Percentiles rank a stretch among this genome's conserved stretches.
These are phyloP conservation scores for Chlorella variabilis DNA, from an alignment of 163 green algal genomes.

Conservation along the genomic window DNA sequence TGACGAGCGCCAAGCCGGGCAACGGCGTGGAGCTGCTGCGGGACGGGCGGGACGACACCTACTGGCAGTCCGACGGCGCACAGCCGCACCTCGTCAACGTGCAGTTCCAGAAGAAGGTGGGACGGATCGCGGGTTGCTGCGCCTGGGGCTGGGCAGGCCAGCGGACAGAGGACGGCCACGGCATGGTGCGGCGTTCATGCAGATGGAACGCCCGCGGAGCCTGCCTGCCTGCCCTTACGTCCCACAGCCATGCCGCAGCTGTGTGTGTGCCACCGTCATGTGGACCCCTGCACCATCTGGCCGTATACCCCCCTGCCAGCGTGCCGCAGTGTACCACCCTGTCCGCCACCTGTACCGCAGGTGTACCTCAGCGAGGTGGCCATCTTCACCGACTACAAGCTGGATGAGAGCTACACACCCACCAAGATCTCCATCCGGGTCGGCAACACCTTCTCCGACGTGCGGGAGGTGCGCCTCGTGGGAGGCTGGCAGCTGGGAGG, in stretches of 20 bases:
- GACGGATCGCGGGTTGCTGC: no score
- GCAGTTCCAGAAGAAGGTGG: constrained; percentile 91
- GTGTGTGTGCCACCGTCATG: no score
- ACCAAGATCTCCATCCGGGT: constrained; percentile 84
- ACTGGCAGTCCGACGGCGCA: constrained; percentile 96
- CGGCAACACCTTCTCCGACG: constrained; percentile 85
- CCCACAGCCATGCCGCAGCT: no score
- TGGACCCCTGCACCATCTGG: no score
- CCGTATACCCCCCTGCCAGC: no score
- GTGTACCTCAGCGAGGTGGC: constrained; percentile 62
- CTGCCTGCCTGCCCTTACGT: no score
- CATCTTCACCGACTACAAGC: constrained; percentile 91
- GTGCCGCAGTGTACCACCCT: no score
- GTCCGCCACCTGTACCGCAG: no score
- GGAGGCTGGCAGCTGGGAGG: not conserved
- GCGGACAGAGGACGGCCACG: no score
- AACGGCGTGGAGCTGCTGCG: constrained; percentile 94
- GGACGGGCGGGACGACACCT: constrained; percentile 91
- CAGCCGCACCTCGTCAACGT: constrained; percentile 96
- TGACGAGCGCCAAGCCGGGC: constrained; percentile 95
- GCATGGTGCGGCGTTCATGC: no score
- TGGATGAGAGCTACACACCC: constrained; percentile 98
- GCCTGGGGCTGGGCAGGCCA: no score
- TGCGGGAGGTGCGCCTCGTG: constrained; percentile 75
- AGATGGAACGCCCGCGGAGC: no score